A percentile compares a stretch with the other conserved stretches of the same genome.
These are phyloP conservation scores for Chloroidium sp. DNA, from an alignment of 163 green algal genomes.

Conservation along the genomic window DNA sequence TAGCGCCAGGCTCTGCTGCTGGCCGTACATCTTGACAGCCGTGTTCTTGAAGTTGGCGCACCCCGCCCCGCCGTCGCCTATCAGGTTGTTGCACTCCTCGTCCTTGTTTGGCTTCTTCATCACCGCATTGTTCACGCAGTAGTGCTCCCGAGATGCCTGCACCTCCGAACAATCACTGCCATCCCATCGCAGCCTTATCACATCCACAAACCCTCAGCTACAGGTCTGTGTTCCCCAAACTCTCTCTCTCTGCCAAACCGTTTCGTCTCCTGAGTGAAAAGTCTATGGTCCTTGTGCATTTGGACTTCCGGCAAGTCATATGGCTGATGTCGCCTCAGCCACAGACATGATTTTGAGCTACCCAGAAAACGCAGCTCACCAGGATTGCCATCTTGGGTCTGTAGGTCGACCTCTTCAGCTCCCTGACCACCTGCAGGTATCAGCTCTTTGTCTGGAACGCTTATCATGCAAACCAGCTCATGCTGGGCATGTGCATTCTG, in stretches of 20 bases:
- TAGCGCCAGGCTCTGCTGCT: constrained; percentile 9
- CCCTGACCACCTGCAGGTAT: constrained; percentile 50
- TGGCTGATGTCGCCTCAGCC: too few species aligned
- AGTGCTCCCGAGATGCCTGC: constrained; percentile 59
- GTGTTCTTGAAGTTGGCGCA: constrained; percentile 52
- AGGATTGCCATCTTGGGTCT: constrained; percentile 71
- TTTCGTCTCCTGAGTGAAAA: too few species aligned
- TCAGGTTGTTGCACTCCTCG: constrained; percentile 65
- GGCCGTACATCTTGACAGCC: constrained; percentile 17
- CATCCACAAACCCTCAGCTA: too few species aligned
- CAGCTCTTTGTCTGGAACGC: too few species aligned
- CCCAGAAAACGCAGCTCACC: constrained; percentile 28
- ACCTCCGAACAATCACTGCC: too few species aligned
- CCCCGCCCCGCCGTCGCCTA: constrained; percentile 29
- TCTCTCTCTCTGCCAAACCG: too few species aligned
- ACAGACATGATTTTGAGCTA: background rate
- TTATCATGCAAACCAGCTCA: too few species aligned
- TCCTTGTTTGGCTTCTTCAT: constrained; percentile 40
- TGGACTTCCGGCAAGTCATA: too few species aligned
- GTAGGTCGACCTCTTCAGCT: constrained; percentile 76
- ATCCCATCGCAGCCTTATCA: too few species aligned
- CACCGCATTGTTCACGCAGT: constrained; percentile 50
- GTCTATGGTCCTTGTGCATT: too few species aligned
- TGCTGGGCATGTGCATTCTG: too few species aligned
- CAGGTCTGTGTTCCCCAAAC: too few species aligned